These are phyloP conservation scores for Termitomyces sp. DNA, from an alignment of 768 basidiomycete genomes.

Conservation along the genomic window DNA sequence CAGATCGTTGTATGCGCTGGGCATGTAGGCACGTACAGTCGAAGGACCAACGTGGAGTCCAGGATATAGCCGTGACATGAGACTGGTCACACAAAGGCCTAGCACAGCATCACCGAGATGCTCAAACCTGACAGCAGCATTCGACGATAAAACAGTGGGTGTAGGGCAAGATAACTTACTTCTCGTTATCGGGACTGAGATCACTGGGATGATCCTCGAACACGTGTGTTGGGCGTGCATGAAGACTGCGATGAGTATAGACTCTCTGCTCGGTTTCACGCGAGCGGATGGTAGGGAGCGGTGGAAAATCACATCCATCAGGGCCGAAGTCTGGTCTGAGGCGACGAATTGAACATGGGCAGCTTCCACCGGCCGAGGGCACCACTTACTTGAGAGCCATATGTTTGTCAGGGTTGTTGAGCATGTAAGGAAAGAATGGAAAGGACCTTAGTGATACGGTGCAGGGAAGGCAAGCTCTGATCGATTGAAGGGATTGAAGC, in stretches of 20 bases:
- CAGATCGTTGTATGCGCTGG: constrained; percentile 3
- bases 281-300: constrained; percentile 51
- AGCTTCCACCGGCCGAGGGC: neutral
- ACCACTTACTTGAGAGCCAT: constrained; percentile 14
- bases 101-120: constrained; percentile 76
- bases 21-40: constrained; percentile 42
- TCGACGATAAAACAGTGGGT: neutral
- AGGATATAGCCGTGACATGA: constrained; percentile 62
- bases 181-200: constrained; percentile 78
- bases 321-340: constrained; percentile 39
- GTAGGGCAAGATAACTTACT: constrained; percentile 32
- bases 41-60: constrained; percentile 71
- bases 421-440: constrained; percentile 5
- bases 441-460: constrained; percentile 13
- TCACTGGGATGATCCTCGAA: constrained; percentile 74
- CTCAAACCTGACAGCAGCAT: constrained; percentile 45
- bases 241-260: constrained; percentile 73
- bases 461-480: constrained; percentile 5
- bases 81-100: constrained; percentile 56
- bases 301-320: constrained; percentile 41
- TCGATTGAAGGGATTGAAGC: neutral
- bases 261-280: constrained; percentile 44
- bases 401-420: neutral
- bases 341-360: neutral
- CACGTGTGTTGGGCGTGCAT: constrained; percentile 62